Evolutionary conservation across 371 early-diverging fungal species (phyloP), one percentile per base, ranked within the genome.

Genomic region (Actinomortierella wolfii): DNA sequence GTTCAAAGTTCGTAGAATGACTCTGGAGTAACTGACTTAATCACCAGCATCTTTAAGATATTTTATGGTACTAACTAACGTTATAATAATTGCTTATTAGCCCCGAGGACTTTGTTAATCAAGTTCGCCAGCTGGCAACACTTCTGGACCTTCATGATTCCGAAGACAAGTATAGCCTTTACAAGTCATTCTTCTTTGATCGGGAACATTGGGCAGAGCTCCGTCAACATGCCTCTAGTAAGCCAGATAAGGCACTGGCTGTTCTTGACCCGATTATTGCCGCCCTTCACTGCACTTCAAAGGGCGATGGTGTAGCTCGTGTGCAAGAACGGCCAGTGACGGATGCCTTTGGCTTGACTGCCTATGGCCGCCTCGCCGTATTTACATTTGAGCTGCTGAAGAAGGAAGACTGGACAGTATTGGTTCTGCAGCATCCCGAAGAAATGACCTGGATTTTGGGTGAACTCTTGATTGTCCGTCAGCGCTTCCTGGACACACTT

Each of bases 271-370:
- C 76, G n/a, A 57, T 68, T 25, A 51, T 76, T 21, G 61, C 68
- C 26, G 64, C 77, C 7, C 51, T 50, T 23, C 66, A 51, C 48
- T 52, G 56, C 9, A n/a, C n/a, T n/a, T n/a, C n/a, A n/a, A n/a
- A n/a, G n/a, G n/a, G n/a, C n/a, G n/a, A n/a, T n/a, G n/a, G n/a
- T n/a, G n/a, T n/a, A n/a, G n/a, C n/a, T n/a, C n/a, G n/a, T n/a
- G n/a, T n/a, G n/a, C n/a, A n/a, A 4, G 34, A 4, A 34, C 7
- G 4, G 34, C 34, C 34, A 6, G n/a, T 57, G 0, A 85, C 83
- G 28, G 88, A 87, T 57, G 54, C 79, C 14, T 81, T 82, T 68
- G 88, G 86, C 0, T 61, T 86, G 4, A 83, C 82, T 17, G 67
- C 82, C 2, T 85, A 82, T 43, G 85, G 78, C 20, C 80, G 88